These are phyloP conservation scores for Silene uniflora DNA, from an alignment of 148 eudicot genomes.

Conservation along the genomic window DNA sequence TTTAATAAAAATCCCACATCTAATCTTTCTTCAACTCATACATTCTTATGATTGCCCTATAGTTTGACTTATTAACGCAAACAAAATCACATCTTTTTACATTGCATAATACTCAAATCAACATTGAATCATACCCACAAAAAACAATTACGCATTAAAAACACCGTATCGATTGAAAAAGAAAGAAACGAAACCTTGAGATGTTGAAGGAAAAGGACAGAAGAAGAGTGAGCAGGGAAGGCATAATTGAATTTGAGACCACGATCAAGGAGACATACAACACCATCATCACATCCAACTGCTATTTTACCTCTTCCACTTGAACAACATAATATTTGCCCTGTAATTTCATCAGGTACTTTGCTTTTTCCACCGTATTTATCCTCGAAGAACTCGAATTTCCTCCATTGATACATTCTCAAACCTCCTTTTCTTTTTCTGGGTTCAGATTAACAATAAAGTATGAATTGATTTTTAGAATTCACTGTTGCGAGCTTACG, in stretches of 20 bases:
- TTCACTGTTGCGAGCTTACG: no score
- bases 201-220: slow-evolving; percentile 78
- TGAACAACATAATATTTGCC: slow-evolving; percentile 59
- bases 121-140: background rate
- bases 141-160: background rate
- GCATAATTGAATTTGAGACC: slow-evolving; percentile 78
- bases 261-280: slow-evolving; percentile 72
- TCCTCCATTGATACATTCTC: slow-evolving; percentile 89
- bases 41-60: no score
- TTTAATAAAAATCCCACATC: no score
- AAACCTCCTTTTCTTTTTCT: background rate
- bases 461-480: no score
- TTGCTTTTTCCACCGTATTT: slow-evolving; percentile 61
- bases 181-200: slow-evolving; percentile 64
- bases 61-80: background rate
- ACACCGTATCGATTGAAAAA: background rate
- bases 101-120: background rate
- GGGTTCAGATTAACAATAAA: background rate
- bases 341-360: slow-evolving; percentile 59
- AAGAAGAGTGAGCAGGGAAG: slow-evolving; percentile 79
- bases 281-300: slow-evolving; percentile 69
- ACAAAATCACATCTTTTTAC: background rate
- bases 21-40: no score
- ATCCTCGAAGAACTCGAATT: slow-evolving; percentile 96
- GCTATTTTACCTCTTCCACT: slow-evolving; percentile 80